A percentile compares a stretch with the other conserved stretches of the same genome.
These are phyloP conservation scores for Cardamine chenopodiifolia DNA, from an alignment of 345 rosid species.

Conservation along the genomic window DNA sequence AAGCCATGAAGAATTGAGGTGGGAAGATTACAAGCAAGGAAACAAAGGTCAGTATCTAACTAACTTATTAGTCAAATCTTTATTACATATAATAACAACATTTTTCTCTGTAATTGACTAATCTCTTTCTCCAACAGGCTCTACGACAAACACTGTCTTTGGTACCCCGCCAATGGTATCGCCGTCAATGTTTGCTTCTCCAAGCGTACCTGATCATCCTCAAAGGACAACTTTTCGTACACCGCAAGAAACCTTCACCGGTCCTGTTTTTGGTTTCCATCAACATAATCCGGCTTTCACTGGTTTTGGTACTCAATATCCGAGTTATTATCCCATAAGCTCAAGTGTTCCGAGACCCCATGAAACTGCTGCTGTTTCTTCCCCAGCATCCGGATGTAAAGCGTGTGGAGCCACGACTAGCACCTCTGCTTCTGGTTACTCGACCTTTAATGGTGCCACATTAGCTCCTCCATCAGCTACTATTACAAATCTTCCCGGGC, in stretches of 20 bases:
- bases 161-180: not conserved
- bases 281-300: not conserved
- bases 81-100: conserved; percentile 5
- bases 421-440: conserved; percentile 22
- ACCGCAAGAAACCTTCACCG: not conserved
- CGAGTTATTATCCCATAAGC: not conserved
- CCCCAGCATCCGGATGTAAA: conserved; percentile 20
- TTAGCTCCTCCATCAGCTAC: conserved; percentile 1
- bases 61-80: not conserved
- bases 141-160: not conserved
- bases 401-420: conserved; percentile 37
- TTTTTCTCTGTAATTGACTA: conserved; percentile 15
- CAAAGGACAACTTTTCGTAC: conserved; percentile 8
- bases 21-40: conserved; percentile 14
- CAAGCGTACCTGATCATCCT: not conserved
- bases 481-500: conserved; percentile 17
- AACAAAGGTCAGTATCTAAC: conserved; percentile 25
- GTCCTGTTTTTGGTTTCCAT: not conserved
- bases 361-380: not conserved
- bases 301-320: not conserved
- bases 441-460: not conserved
- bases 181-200: not conserved
- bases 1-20: conserved; percentile 24
- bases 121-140: conserved; percentile 1
- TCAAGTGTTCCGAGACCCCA: conserved; percentile 16